Evolutionary conservation across 2,329 filamentous ascomycete genomes (phyloP).

Genomic region (Emydomyces testavorans): DNA sequence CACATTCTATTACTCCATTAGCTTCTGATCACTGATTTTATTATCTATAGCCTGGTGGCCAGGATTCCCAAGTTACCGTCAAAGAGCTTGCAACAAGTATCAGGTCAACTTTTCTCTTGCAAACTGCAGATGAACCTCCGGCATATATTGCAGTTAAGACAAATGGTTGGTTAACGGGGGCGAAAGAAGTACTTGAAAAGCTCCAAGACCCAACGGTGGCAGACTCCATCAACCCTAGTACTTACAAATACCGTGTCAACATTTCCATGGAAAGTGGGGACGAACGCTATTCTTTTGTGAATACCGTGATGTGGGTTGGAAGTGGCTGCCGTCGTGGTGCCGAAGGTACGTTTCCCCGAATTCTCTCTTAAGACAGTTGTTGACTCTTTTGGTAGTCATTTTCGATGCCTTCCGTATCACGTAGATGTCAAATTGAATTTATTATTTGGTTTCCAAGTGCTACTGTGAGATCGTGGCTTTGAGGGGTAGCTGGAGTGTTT

Average conservation of each 20-base stretch:
- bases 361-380: background rate
- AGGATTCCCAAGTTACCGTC: conserved; percentile 40
- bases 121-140: conserved; percentile 41
- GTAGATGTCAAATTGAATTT: conserved; percentile 16
- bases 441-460: background rate
- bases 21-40: background rate
- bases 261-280: conserved; percentile 41
- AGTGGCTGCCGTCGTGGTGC: conserved; percentile 38
- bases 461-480: conserved; percentile 6
- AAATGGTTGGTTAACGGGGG: conserved; percentile 39
- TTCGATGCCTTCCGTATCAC: conserved; percentile 31
- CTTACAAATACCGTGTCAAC: conserved; percentile 40
- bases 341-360: conserved; percentile 33
- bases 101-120: conserved; percentile 38
- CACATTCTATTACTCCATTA: background rate
- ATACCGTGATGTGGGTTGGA: conserved; percentile 41
- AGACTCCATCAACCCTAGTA: conserved; percentile 38
- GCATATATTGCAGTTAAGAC: conserved; percentile 40
- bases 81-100: conserved; percentile 39
- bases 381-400: conserved; percentile 21
- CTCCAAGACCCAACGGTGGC: conserved; percentile 35
- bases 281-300: conserved; percentile 40
- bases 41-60: conserved; percentile 35
- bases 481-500: background rate
- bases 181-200: conserved; percentile 40